phyloP scores from a whole-genome alignment of 768 basidiomycete genomes.

The Agaricus subrufescens region DNA sequence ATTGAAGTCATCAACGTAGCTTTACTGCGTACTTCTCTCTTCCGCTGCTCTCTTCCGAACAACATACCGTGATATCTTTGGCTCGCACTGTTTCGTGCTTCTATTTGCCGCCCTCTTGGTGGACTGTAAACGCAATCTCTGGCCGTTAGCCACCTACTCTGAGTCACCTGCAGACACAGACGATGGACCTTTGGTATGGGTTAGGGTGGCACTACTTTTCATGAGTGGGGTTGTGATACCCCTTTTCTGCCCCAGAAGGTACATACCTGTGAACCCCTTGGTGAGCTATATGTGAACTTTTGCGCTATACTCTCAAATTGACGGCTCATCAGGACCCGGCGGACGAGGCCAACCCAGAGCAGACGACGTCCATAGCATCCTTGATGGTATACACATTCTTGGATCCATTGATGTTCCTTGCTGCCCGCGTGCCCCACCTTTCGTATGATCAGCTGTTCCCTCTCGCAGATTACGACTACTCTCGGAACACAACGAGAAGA shows the following conservation, averaged over 20 bases:
- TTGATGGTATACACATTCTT: constrained; percentile 47
- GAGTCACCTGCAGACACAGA: constrained; percentile 34
- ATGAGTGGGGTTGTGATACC: constrained; percentile 45
- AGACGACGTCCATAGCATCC: constrained; percentile 44
- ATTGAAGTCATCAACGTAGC: not conserved
- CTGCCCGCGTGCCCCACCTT: constrained; percentile 41
- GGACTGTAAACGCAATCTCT: constrained; percentile 50
- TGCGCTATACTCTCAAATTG: no score
- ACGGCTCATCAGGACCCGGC: constrained; percentile 25
- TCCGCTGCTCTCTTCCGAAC: not conserved
- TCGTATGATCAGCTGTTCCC: constrained; percentile 53
- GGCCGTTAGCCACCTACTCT: constrained; percentile 48
- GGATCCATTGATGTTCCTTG: constrained; percentile 44
- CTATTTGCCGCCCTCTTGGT: constrained; percentile 36
- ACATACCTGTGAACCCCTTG: constrained; percentile 48
- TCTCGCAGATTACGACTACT: constrained; percentile 58
- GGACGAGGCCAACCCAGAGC: constrained; percentile 39
- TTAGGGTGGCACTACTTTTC: constrained; percentile 24
- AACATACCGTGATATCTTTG: not conserved
- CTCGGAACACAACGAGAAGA: constrained; percentile 20
- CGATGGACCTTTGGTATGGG: constrained; percentile 25
- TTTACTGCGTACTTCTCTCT: not conserved
- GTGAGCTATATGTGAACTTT: constrained; percentile 1
- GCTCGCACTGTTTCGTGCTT: constrained; percentile 11
- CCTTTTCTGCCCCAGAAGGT: constrained; percentile 44